These are phyloP conservation scores for Ilyonectria robusta DNA, from an alignment of 2,329 filamentous ascomycete species.

Conservation along the genomic window DNA sequence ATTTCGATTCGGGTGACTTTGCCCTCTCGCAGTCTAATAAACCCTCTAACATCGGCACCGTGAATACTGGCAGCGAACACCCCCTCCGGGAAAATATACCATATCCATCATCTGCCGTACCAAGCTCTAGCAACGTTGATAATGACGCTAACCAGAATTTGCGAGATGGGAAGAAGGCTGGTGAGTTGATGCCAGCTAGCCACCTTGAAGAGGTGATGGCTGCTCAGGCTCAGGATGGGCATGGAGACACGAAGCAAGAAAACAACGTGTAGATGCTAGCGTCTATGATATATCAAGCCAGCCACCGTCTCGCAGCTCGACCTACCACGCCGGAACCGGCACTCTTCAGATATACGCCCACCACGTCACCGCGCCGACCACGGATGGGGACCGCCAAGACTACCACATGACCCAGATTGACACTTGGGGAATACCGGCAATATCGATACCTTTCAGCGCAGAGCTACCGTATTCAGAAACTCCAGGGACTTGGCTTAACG, in stretches of 20 bases:
- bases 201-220: constrained; percentile 25
- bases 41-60: constrained; percentile 35
- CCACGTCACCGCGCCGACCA: no score
- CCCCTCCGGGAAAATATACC: constrained; percentile 33
- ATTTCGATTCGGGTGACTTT: constrained; percentile 42
- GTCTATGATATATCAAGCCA: no score
- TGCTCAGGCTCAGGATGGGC: constrained; percentile 1
- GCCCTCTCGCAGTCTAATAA: constrained; percentile 36
- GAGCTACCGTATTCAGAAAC: no score
- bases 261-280: constrained; percentile 27
- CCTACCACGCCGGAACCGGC: no score
- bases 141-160: neutral
- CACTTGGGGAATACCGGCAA: no score
- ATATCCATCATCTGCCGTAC: constrained; percentile 29
- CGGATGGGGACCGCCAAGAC: no score
- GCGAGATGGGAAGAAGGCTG: constrained; percentile 3
- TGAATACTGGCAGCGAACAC: constrained; percentile 36
- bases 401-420: no score
- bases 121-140: constrained; percentile 37
- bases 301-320: no score
- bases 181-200: neutral
- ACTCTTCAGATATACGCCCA: no score
- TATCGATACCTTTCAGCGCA: no score
- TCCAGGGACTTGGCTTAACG: no score
- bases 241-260: constrained; percentile 2